Evolutionary conservation across 805 yeast genomes (phyloP).

Genomic region (Saccharomycopsis sp.): DNA sequence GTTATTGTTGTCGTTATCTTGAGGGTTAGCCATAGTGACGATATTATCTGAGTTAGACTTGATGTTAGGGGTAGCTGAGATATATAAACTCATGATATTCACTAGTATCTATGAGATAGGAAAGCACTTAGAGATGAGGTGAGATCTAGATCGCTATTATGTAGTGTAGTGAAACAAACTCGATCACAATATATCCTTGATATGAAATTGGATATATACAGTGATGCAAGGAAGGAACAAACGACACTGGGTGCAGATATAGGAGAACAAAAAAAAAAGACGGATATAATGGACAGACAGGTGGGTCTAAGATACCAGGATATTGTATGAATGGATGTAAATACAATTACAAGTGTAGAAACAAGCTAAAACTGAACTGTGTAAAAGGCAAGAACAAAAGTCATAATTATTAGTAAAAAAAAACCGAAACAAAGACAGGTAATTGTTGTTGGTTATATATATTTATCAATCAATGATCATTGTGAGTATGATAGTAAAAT

Average conservation of each 20-base stretch:
- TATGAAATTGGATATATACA: neutral
- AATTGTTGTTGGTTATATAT: neutral
- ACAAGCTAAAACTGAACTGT: too few relatives aligned
- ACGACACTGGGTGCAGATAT: neutral
- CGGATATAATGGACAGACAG: neutral
- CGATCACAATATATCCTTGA: neutral
- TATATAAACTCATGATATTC: constrained; percentile 10
- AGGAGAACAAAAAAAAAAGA: neutral
- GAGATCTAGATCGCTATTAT: neutral
- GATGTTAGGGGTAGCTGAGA: constrained; percentile 5
- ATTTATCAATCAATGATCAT: neutral
- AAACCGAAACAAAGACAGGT: neutral
- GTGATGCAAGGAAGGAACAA: neutral
- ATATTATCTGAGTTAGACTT: neutral
- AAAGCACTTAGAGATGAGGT: neutral
- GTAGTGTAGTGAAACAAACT: neutral
- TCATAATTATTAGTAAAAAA: too few relatives aligned
- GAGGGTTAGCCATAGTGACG: neutral
- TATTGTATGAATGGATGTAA: too few relatives aligned
- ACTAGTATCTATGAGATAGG: neutral
- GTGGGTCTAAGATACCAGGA: neutral
- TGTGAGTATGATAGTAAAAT: neutral
- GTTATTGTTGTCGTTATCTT: neutral
- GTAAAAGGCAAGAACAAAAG: neutral
- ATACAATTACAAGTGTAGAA: neutral